Base-by-base conservation (phyloP, 2,329 filamentous ascomycete species). In the Pseudogymnoascus sp. region DNA sequence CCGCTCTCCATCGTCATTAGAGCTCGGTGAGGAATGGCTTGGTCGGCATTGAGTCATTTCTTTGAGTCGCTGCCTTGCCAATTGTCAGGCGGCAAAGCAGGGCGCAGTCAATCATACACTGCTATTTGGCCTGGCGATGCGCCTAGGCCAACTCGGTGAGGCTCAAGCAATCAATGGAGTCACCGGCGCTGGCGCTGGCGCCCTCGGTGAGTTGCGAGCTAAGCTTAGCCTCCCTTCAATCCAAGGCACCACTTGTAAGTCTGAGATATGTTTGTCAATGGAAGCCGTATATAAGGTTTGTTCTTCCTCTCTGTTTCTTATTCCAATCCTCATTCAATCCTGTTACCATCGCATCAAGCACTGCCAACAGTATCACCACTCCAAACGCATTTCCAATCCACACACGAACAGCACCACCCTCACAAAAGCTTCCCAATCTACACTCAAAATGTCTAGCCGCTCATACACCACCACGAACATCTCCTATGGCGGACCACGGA, bases 41-140 rank as follows among this genome's bases (percentile, higher is more conserved):
- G 49, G 28, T 34, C 49, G 28, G 49, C 28, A 56, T 56, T 56
- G 49, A 56, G 49, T 56, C 49, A 56, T 56, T 56, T 56, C 49
- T 56, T 56, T 56, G 49, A 21, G 49, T 56, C 49, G 49, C 49
- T 56, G 49, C 49, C 49, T 56, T 56, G 49, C 49, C 16, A 56
- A 56, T 56, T 14, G 28, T 21, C 49, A 56, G 28, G 49, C 49
- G 49, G 28, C 49, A 56, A 56, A 36, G 28, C 49, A 34, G 49
- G 49, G 49, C 49, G 49, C 49, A 56, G 49, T 36, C 49, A 18
- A 56, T 34, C 46, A 53, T 18, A 31, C 46, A 53, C 14, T 38
- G 14, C 37, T 18, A 56, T 56, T 56, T 53, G n/a, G 49, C 49
- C 49, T 56, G 49, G 28, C 49, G n/a, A 34, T 56, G n/a, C 18